Evolutionary conservation across 2,329 filamentous ascomycete genomes (phyloP), one percentile per base, ranked within the genome.

Genomic region (Penicillium sp.): DNA sequence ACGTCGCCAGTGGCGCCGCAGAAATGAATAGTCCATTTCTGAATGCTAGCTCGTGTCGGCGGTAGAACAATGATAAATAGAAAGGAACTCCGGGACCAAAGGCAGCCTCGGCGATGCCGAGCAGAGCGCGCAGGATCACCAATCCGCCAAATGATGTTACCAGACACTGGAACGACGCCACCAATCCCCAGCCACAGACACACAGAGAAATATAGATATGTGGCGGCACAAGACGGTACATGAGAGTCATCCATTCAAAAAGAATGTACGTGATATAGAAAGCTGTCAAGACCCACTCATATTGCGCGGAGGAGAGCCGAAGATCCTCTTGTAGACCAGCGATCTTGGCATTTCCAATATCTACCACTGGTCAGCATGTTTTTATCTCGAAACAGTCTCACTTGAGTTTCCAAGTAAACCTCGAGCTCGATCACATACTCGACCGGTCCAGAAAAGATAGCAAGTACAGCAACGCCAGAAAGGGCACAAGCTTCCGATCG

Each of bases 1-100:
- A 76, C 6, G 75, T 75, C 22, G 77, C 77, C 22, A 80, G 58
- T 0, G 77, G 76, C 5, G 76, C 76, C 0, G 77, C 89, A 1
- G 85, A 88, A 37, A 95, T 81, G 64, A 95, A 93, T 1, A 94
- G 74, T 14, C 87, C 89, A 0, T 85, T 92, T 25, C 89, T 73
- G 44, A 92, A 82, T 0, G 89, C 90, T 22, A 95, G 69, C 61
- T 96, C 90, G 31, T 78, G 67, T 5, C 76, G 66, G 10, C 69
- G 71, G 56, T 76, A 82, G 64, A 82, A 82, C 52, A 80, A 74
- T 0, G 76, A 79, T 6, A 82, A 60, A 44, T 79, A 82, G 53
- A 80, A 80, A 0, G 79, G 79, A 0, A 81, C 72, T 3, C 79
- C 79, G 0, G 78, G 76, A 1, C 72, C 71, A 50, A 82, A 82